Evolutionary conservation across 106 monocot species (phyloP).

Genomic region (Gastrodia elata): DNA sequence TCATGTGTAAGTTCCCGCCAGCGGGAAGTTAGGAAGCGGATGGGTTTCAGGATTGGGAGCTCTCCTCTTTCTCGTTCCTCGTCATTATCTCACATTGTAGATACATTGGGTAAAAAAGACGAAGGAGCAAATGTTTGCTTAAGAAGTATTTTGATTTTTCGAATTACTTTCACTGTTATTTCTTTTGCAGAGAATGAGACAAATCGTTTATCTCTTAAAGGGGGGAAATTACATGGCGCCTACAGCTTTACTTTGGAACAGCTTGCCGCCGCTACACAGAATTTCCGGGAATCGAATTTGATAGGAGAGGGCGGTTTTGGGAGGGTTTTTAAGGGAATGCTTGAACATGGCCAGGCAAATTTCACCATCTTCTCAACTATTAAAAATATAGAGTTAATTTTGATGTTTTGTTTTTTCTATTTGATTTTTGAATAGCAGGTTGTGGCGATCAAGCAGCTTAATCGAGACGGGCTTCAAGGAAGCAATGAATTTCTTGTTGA

Average conservation of each 20-base stretch:
- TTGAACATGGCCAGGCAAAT: slow-evolving; percentile 15
- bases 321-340: slow-evolving; percentile 5
- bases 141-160: neutral
- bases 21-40: slow-evolving; percentile 11
- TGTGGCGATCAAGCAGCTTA: slow-evolving; percentile 38
- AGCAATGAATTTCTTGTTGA: slow-evolving; percentile 35
- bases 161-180: neutral
- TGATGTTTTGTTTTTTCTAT: neutral
- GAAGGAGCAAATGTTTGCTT: too few relatives aligned
- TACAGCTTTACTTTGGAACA: slow-evolving; percentile 4
- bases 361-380: neutral
- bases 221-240: neutral
- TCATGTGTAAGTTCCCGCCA: slow-evolving; percentile 27
- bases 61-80: slow-evolving; percentile 10
- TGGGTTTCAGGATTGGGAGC: neutral
- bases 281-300: slow-evolving; percentile 13
- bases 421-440: slow-evolving; percentile 10
- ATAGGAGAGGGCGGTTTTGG: slow-evolving; percentile 16
- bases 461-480: slow-evolving; percentile 29
- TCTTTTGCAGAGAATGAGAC: neutral
- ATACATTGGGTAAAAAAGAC: slow-evolving; percentile 15
- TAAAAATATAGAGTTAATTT: neutral
- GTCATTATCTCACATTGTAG: slow-evolving; percentile 18
- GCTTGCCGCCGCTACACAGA: slow-evolving; percentile 15
- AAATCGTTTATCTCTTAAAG: neutral